Evolutionary conservation across 164 flowering plant genomes (phyloP).

Genomic region (Warburgia ugandensis): DNA sequence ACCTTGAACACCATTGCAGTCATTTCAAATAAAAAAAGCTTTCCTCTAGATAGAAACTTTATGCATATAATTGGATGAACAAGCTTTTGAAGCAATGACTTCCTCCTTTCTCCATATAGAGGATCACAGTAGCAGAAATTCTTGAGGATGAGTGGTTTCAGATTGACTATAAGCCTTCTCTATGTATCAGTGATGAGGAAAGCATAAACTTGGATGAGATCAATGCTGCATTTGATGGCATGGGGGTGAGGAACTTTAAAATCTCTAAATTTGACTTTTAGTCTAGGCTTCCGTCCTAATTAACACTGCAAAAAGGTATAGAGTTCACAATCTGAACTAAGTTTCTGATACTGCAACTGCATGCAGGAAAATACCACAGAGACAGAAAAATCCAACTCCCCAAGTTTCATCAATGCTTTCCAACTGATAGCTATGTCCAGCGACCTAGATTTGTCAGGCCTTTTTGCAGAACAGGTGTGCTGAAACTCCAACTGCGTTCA

Average conservation of each 20-base stretch:
- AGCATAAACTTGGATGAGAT: conserved; percentile 36
- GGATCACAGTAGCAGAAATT: conserved; percentile 54
- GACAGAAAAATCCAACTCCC: conserved; percentile 12
- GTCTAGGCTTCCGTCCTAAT: background rate
- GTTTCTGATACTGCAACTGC: background rate
- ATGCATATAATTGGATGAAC: background rate
- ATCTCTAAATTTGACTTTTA: background rate
- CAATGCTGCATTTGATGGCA: conserved; percentile 34
- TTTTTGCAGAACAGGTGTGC: conserved; percentile 47
- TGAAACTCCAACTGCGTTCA: background rate
- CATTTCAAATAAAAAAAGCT: too few relatives aligned
- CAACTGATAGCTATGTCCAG: conserved; percentile 40
- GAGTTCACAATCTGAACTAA: background rate
- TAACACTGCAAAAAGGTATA: background rate
- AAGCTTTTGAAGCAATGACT: conserved; percentile 3
- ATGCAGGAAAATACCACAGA: conserved; percentile 20
- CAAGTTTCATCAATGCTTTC: conserved; percentile 40
- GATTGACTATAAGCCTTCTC: conserved; percentile 36
- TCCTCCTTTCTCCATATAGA: conserved; percentile 22
- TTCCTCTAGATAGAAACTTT: background rate
- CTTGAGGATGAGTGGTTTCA: conserved; percentile 59
- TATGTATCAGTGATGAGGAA: conserved; percentile 22
- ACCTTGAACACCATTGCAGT: background rate
- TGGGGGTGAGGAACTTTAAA: conserved; percentile 25
- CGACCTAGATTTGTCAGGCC: conserved; percentile 40